Conservation (phyloP, 2,329 filamentous ascomycete genomes). For the Bimuria novae-zelandiae region DNA sequence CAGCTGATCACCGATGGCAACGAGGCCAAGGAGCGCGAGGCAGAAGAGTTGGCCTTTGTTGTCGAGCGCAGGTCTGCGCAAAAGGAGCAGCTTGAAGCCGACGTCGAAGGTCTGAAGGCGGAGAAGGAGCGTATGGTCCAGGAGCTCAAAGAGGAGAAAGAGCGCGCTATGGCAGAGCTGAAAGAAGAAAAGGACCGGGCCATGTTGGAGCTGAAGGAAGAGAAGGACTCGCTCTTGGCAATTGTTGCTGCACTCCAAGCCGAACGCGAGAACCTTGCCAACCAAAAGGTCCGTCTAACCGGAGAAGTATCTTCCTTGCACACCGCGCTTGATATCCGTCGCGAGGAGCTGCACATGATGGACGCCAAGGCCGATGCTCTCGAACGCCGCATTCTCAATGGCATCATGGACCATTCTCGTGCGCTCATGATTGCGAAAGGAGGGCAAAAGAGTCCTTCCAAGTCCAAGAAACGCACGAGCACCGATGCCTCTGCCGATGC, state of each 20-base stretch:
- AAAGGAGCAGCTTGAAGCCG: conserved; percentile 62
- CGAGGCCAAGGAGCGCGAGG: conserved; percentile 76
- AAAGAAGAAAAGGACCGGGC: conserved; percentile 42
- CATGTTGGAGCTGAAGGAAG: conserved; percentile 42
- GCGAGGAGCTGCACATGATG: conserved; percentile 90
- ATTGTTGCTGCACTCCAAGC: conserved; percentile 63
- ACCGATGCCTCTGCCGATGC: conserved; percentile 41
- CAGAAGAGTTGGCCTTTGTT: conserved; percentile 78
- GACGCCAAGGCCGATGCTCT: conserved; percentile 85
- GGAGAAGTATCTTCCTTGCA: conserved; percentile 90
- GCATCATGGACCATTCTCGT: conserved; percentile 94
- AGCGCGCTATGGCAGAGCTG: conserved; percentile 41
- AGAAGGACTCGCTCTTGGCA: conserved; percentile 54
- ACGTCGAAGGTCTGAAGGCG: conserved; percentile 51
- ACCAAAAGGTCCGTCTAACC: conserved; percentile 77
- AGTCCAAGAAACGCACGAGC: conserved; percentile 40
- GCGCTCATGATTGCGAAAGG: conserved; percentile 78
- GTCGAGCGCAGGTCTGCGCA: conserved; percentile 75
- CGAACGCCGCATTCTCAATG: conserved; percentile 90
- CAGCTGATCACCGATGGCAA: conserved; percentile 76
- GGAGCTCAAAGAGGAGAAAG: conserved; percentile 49
- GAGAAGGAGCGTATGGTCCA: conserved; percentile 49
- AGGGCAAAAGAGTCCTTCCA: conserved; percentile 47
- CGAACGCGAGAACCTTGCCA: conserved; percentile 75
- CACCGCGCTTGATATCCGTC: conserved; percentile 83